Evolutionary conservation across 768 basidiomycete genomes (phyloP).

Genomic region (Leccinum uliginosum): DNA sequence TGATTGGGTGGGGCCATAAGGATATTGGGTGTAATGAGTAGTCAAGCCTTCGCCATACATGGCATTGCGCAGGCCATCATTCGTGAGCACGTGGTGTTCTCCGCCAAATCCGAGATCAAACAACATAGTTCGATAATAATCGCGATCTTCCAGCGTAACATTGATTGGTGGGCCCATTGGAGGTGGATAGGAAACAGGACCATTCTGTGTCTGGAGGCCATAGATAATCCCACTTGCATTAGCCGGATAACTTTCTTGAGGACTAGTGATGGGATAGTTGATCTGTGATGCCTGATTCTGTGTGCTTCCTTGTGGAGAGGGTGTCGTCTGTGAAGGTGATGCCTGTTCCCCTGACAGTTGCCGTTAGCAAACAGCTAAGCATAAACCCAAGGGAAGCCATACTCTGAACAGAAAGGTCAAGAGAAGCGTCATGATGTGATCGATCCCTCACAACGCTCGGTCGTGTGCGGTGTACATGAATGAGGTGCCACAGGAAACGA

Average conservation of each 20-base stretch:
- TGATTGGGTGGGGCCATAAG: conserved; percentile 25
- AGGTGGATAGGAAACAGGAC: conserved; percentile 15
- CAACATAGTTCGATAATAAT: conserved; percentile 75
- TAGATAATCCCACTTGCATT: conserved; percentile 16
- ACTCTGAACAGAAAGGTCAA: conserved; percentile 59
- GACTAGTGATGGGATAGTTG: conserved; percentile 15
- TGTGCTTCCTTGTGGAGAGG: conserved; percentile 19
- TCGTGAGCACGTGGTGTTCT: conserved; percentile 22
- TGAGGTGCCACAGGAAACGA: conserved; percentile 69
- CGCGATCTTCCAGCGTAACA: conserved; percentile 47
- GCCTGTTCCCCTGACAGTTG: conserved; percentile 16
- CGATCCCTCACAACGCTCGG: conserved; percentile 37
- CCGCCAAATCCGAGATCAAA: conserved; percentile 66
- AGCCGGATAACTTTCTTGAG: conserved; percentile 17
- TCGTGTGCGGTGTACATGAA: conserved; percentile 56
- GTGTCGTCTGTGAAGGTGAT: conserved; percentile 20
- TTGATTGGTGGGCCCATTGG: conserved; percentile 33
- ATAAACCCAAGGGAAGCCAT: conserved; percentile 10
- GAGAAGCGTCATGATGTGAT: conserved; percentile 38
- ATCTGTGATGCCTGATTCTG: conserved; percentile 8
- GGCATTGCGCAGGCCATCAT: conserved; percentile 23
- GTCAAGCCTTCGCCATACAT: conserved; percentile 34
- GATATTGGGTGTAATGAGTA: conserved; percentile 31
- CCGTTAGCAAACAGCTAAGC: conserved; percentile 8
- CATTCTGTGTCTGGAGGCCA: conserved; percentile 9